Evolutionary conservation across 2,329 filamentous ascomycete genomes (phyloP), one percentile per base, ranked within the genome.

Genomic region (Colletotrichum trifolii): DNA sequence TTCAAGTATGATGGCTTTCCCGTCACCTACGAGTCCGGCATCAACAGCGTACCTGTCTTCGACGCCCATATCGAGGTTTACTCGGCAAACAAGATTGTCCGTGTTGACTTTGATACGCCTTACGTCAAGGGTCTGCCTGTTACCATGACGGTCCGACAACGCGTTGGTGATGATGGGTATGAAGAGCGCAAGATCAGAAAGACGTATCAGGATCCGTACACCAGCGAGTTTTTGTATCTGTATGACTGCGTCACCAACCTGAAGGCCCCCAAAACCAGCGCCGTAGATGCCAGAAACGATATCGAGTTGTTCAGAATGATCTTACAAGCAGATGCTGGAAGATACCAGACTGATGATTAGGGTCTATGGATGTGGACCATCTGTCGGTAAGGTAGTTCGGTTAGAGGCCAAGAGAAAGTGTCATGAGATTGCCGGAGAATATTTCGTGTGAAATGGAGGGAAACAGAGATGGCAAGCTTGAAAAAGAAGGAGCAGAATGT

Each of bases 11-110:
- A 71, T 1, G 67, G 69, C 25, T 89, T 87, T 62, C 76, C 83
- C 0, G 79, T 87, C 2, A 79, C 81, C 0, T 90, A 88, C 68
- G 87, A 90, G 67, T 82, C 81, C 0, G 87, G 87, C 0, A 76
- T 88, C 25, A 81, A 85, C 67, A 70, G 72, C 0, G 80, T 90
- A 1, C 84, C 86, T 0, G 69, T 74, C 0, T 87, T 87, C 54
- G 85, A 87, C 58, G 82, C 84, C 0, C 78, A 82, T 47, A 71
- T 87, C 7, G 82, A 82, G 3, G 76, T 89, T 0, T 89, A 87
- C 67, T 81, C 81, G 0, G 71, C 77, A 13, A 75, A 79, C 7
- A 89, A 89, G 74, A 82, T 81, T 0, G 82, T 89, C 0, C 79
- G 76, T 1, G 77, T 89, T 10, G 71, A 83, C 40, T 87, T 84